Evolutionary conservation across 345 rosid species (phyloP).

Genomic region (Turnera subulata): DNA sequence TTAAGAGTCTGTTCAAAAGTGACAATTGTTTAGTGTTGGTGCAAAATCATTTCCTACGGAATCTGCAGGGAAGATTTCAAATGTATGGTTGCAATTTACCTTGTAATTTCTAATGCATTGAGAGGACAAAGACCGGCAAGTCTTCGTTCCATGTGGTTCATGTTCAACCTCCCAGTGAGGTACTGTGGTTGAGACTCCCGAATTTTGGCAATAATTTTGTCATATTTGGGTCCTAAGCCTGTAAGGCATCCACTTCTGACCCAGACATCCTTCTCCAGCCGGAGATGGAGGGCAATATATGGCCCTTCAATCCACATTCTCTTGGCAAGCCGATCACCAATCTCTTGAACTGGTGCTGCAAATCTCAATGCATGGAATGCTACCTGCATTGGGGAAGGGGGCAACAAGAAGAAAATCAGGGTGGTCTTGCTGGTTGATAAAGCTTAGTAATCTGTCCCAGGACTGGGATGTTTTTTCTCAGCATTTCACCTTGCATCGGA

Average conservation of each 20-base stretch:
- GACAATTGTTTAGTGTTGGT: background rate
- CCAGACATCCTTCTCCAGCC: constrained; percentile 80
- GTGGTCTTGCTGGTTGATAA: background rate
- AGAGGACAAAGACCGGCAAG: constrained; percentile 71
- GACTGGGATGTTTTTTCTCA: background rate
- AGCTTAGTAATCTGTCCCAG: background rate
- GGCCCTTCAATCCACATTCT: constrained; percentile 89
- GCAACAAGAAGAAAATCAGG: background rate
- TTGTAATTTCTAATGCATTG: constrained; percentile 55
- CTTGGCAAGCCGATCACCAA: constrained; percentile 57
- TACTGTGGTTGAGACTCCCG: constrained; percentile 20
- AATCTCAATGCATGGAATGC: constrained; percentile 72
- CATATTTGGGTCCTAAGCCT: constrained; percentile 54
- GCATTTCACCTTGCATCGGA: constrained; percentile 55
- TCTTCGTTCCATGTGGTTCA: constrained; percentile 43
- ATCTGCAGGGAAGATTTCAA: background rate
- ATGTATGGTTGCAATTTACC: constrained; percentile 24
- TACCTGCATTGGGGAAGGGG: no score
- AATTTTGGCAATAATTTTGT: constrained; percentile 34
- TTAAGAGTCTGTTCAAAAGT: constrained; percentile 43
- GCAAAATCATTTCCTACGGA: background rate
- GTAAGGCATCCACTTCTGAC: constrained; percentile 72
- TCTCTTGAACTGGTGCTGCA: constrained; percentile 48
- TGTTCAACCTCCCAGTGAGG: constrained; percentile 15
- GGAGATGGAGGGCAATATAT: constrained; percentile 60